Evolutionary conservation across 306 rosid species (phyloP), one percentile per base, ranked within the genome.

Genomic region (Elaeagnus macrophylla): DNA sequence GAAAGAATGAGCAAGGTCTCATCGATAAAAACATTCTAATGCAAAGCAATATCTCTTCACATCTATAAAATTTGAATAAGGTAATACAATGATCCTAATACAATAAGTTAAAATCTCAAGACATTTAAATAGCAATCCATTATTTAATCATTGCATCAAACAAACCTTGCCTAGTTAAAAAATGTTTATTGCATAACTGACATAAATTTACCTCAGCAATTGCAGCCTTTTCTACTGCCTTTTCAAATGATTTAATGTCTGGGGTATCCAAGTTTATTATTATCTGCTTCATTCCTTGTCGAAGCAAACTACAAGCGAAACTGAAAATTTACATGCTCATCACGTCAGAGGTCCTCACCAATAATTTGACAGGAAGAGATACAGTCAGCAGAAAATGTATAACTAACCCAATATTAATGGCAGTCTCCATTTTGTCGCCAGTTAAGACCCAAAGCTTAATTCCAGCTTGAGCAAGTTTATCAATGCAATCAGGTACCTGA

Each of bases 361-460:
- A 44, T 39, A 51, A 62, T 32, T 7, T 44, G n/a, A 11, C 63
- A 51, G 62, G 55, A n/a, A 53, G 61, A 52, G 8, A 18, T 49
- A 10, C 40, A 64, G 20, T 10, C 62, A 59, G 9, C 60, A 35
- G 36, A 20, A 39, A 6, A 1, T 39, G 9, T 47, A 63, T 41
- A 58, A 55, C 39, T 37, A 69, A 90, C 97, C 99, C 96, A 59
- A 93, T 79, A 75, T 93, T 93, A 69, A 88, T 79, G 59, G 99
- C 99, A 56, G 99, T 93, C 85, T 93, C 99, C 96, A 93, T 84
- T 73, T 93, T 93, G 68, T 93, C 99, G 61, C 99, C 99, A 10
- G 99, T 93, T 76, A 93, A 79, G 67, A 93, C 96, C 99, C 99
- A 93, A 50, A 93, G 87, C 80, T 93, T 93, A 51, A 93, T 93